Conservation (phyloP, 2,329 filamentous ascomycete genomes). For the Lachnellula subtilissima region DNA sequence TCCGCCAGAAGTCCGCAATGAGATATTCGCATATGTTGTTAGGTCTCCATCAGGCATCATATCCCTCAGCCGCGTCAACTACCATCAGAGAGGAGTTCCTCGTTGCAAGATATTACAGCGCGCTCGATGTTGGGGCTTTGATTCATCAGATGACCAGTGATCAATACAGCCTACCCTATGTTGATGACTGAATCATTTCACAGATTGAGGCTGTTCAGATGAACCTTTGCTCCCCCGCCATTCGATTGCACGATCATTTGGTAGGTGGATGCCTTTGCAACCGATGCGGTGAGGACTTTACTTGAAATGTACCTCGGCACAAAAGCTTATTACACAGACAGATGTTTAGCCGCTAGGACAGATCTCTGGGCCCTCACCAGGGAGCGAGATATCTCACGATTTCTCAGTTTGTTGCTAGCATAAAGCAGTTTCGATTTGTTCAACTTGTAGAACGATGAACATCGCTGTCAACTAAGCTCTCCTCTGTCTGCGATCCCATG, state of each 20-base stretch:
- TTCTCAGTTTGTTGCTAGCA: no score
- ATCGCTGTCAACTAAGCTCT: no score
- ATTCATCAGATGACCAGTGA: neutral
- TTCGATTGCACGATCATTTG: no score
- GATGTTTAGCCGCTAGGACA: no score
- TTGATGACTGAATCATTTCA: neutral
- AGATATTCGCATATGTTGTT: neutral
- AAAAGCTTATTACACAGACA: no score
- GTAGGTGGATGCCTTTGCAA: neutral
- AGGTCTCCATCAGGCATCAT: neutral
- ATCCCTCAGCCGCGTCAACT: neutral
- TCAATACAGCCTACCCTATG: neutral
- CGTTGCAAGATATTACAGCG: neutral
- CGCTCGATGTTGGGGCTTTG: neutral
- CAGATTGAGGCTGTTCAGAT: neutral
- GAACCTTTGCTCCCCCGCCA: neutral
- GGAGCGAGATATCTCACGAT: no score
- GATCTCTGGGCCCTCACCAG: no score
- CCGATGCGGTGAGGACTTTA: neutral
- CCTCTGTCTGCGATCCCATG: no score
- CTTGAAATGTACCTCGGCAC: neutral
- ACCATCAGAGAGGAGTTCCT: neutral
- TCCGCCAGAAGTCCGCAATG: neutral
- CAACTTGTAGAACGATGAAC: no score
- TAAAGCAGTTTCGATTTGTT: no score